A percentile compares a stretch with the other conserved stretches of the same genome.
These are phyloP conservation scores for Karstenula rhodostoma DNA, from an alignment of 2,329 filamentous ascomycete genomes.

Conservation along the genomic window DNA sequence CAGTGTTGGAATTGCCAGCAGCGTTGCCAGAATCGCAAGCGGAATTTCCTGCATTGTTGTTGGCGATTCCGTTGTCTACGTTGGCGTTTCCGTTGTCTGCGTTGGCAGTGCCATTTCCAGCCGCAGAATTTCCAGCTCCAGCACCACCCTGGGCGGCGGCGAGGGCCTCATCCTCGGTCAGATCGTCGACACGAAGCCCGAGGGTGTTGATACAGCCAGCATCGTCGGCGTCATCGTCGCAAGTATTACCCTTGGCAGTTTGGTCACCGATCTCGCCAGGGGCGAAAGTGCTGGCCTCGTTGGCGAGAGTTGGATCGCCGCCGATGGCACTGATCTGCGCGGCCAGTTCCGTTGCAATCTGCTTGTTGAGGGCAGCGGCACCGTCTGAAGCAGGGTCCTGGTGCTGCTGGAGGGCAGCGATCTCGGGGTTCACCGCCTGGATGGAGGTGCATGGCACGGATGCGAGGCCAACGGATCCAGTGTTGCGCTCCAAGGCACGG, in stretches of 20 bases:
- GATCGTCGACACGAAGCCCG: constrained; percentile 63
- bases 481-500: constrained; percentile 68
- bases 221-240: constrained; percentile 57
- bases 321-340: constrained; percentile 68
- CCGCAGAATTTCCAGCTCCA: constrained; percentile 22
- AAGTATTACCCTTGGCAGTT: constrained; percentile 63
- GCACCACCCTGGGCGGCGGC: constrained; percentile 54
- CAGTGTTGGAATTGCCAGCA: constrained; percentile 2
- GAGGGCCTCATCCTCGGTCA: constrained; percentile 60
- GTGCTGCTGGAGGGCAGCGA: constrained; percentile 69
- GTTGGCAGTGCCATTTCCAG: constrained; percentile 32
- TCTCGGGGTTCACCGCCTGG: constrained; percentile 69
- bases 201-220: constrained; percentile 64
- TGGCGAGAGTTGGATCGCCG: constrained; percentile 68
- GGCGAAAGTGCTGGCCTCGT: constrained; percentile 69
- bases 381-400: constrained; percentile 70
- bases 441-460: constrained; percentile 65
- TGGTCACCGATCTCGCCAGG: constrained; percentile 64
- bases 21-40: background rate
- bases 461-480: constrained; percentile 63
- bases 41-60: background rate
- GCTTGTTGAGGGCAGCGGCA: constrained; percentile 67
- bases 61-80: background rate
- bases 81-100: constrained; percentile 9
- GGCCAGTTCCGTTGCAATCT: constrained; percentile 66